phyloP scores from a whole-genome alignment of 2,329 filamentous ascomycete species.

The Decorospora gaudefroyi region DNA sequence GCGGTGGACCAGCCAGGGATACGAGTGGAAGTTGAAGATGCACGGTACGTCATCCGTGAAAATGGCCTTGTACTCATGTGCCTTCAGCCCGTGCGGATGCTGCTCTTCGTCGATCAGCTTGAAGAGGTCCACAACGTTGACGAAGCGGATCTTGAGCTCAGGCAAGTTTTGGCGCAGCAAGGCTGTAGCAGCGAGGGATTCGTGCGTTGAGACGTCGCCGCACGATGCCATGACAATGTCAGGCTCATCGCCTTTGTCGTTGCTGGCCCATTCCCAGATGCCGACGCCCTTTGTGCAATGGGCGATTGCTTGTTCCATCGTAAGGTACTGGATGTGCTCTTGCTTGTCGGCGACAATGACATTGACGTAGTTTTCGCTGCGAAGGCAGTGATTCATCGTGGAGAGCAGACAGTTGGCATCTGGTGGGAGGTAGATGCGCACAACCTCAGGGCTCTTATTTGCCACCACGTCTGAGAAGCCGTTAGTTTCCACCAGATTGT shows the following conservation, averaged over 20 bases:
- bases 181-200: constrained; percentile 74
- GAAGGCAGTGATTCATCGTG: constrained; percentile 75
- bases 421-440: constrained; percentile 78
- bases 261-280: constrained; percentile 78
- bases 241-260: constrained; percentile 69
- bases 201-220: constrained; percentile 74
- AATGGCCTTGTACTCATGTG: constrained; percentile 65
- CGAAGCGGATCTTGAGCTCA: constrained; percentile 73
- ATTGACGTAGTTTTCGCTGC: constrained; percentile 77
- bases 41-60: constrained; percentile 74
- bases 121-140: constrained; percentile 82
- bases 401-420: constrained; percentile 79
- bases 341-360: constrained; percentile 81
- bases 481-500: not conserved
- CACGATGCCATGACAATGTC: constrained; percentile 77
- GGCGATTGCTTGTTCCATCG: constrained; percentile 71
- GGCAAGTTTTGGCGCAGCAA: constrained; percentile 73
- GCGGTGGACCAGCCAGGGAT: constrained; percentile 78
- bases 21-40: constrained; percentile 84
- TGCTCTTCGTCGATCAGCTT: constrained; percentile 71
- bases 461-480: constrained; percentile 74
- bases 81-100: constrained; percentile 70
- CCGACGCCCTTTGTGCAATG: constrained; percentile 80
- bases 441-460: constrained; percentile 79
- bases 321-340: constrained; percentile 74